Evolutionary conservation across 1,139 yeast genomes (phyloP).

Genomic region (Yamadazyma spencermartinsiae): DNA sequence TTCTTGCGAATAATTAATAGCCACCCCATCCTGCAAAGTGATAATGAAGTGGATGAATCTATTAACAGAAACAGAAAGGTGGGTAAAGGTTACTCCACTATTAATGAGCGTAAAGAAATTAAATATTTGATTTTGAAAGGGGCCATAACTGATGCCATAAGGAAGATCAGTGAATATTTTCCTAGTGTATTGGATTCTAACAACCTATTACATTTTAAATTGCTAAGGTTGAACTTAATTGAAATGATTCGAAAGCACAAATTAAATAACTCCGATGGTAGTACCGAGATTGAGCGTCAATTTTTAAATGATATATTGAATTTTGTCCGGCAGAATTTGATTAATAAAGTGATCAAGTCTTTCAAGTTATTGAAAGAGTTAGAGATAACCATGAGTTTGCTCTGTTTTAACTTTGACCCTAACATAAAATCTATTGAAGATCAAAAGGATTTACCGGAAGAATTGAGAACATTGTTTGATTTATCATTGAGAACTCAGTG

Average conservation of each 20-base stretch:
- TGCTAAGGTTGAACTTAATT: constrained; percentile 58
- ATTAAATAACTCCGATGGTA: constrained; percentile 18
- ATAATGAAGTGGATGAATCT: constrained; percentile 9
- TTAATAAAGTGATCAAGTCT: constrained; percentile 56
- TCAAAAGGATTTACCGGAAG: constrained; percentile 52
- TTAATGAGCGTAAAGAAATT: constrained; percentile 48
- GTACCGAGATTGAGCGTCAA: constrained; percentile 34
- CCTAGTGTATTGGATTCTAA: constrained; percentile 58
- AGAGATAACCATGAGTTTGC: constrained; percentile 69
- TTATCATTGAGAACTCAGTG: constrained; percentile 57
- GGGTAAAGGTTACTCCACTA: constrained; percentile 46
- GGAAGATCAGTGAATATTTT: constrained; percentile 45
- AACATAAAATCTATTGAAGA: constrained; percentile 29
- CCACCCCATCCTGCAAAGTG: constrained; percentile 15
- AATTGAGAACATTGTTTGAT: constrained; percentile 51
- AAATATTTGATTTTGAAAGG: constrained; percentile 52
- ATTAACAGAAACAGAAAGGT: constrained; percentile 13
- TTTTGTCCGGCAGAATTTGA: constrained; percentile 62
- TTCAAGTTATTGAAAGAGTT: constrained; percentile 56
- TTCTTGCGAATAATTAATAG: constrained; percentile 7
- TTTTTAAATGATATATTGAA: constrained; percentile 58
- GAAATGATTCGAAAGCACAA: constrained; percentile 64
- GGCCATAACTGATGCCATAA: constrained; percentile 47
- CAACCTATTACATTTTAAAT: constrained; percentile 60
- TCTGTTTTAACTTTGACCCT: constrained; percentile 55